These are phyloP conservation scores for Hirsutella minnesotensis DNA, from an alignment of 2,329 filamentous ascomycete species.

Conservation along the genomic window DNA sequence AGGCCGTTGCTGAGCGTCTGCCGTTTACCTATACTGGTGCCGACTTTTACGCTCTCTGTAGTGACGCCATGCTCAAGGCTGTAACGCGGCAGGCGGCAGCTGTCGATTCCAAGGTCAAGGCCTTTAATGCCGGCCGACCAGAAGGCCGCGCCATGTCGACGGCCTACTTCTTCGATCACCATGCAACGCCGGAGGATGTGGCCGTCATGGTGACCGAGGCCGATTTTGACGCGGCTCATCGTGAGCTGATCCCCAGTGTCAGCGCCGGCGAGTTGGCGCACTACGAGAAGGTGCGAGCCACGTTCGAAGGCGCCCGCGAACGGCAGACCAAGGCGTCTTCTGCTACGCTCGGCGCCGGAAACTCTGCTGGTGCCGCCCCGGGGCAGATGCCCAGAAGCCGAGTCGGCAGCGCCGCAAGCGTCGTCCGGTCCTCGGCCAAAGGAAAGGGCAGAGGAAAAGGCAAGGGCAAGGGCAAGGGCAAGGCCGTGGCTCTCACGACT, in stretches of 20 bases:
- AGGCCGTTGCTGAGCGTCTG: conserved; percentile 59
- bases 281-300: conserved; percentile 71
- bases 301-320: conserved; percentile 58
- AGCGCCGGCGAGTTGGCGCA: conserved; percentile 85
- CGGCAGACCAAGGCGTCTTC: conserved; percentile 16
- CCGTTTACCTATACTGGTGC: conserved; percentile 97
- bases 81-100: conserved; percentile 79
- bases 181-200: conserved; percentile 70
- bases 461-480: conserved; percentile 24
- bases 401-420: conserved; percentile 15
- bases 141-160: conserved; percentile 50
- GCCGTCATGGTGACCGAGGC: conserved; percentile 79
- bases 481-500: conserved; percentile 19
- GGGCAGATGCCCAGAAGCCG: conserved; percentile 13
- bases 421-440: conserved; percentile 18
- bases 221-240: conserved; percentile 73
- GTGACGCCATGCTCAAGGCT: conserved; percentile 96
- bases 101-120: conserved; percentile 73
- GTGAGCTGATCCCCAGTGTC: conserved; percentile 85
- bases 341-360: conserved; percentile 3
- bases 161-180: conserved; percentile 92
- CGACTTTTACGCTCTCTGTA: conserved; percentile 93
- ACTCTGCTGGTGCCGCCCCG: conserved; percentile 6
- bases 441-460: conserved; percentile 21
- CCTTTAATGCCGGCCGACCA: conserved; percentile 43